Percentiles rank a stretch among this genome's conserved stretches.
Evolutionary conservation across 2,329 filamentous ascomycete genomes (phyloP).

Genomic region (Aschersonia sp.): DNA sequence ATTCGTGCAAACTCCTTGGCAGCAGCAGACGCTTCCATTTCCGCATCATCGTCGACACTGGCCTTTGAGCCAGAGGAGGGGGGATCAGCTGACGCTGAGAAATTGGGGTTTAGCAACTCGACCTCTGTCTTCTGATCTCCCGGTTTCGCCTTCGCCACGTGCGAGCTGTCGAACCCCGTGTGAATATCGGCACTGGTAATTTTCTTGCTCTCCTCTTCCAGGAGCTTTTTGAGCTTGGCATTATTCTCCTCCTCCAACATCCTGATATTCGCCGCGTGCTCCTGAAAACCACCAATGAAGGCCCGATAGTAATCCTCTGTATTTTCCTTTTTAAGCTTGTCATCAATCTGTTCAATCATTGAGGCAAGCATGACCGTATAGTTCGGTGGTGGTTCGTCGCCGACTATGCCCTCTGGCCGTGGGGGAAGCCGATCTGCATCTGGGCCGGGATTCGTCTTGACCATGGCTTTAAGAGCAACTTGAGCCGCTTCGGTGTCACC

Average conservation of each 20-base stretch:
- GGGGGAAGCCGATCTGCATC: slow-evolving; percentile 62
- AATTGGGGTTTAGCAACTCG: slow-evolving; percentile 64
- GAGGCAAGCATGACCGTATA: slow-evolving; percentile 98
- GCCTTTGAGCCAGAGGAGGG: slow-evolving; percentile 5
- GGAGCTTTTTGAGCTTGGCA: slow-evolving; percentile 61
- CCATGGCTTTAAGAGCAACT: slow-evolving; percentile 76
- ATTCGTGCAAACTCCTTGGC: slow-evolving; percentile 76
- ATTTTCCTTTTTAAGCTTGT: slow-evolving; percentile 64
- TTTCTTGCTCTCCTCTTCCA: slow-evolving; percentile 73
- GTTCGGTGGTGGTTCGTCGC: slow-evolving; percentile 58
- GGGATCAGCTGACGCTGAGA: slow-evolving; percentile 7
- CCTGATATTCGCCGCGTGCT: slow-evolving; percentile 64
- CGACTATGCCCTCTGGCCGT: slow-evolving; percentile 66
- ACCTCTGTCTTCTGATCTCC: slow-evolving; percentile 35
- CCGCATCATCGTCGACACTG: slow-evolving; percentile 50
- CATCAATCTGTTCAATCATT: slow-evolving; percentile 85
- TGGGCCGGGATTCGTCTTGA: slow-evolving; percentile 61
- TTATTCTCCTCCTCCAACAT: slow-evolving; percentile 63
- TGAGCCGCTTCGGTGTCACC: slow-evolving; percentile 52
- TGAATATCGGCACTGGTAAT: slow-evolving; percentile 88
- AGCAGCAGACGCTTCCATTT: slow-evolving; percentile 60
- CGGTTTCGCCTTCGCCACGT: slow-evolving; percentile 49
- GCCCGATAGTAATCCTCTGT: slow-evolving; percentile 52
- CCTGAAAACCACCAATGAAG: slow-evolving; percentile 65
- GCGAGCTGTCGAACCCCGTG: slow-evolving; percentile 80